Percentiles rank a stretch among this genome's conserved stretches.
phyloP scores from a whole-genome alignment of 305 asterid genomes.

The Solanum aculeatissimum region DNA sequence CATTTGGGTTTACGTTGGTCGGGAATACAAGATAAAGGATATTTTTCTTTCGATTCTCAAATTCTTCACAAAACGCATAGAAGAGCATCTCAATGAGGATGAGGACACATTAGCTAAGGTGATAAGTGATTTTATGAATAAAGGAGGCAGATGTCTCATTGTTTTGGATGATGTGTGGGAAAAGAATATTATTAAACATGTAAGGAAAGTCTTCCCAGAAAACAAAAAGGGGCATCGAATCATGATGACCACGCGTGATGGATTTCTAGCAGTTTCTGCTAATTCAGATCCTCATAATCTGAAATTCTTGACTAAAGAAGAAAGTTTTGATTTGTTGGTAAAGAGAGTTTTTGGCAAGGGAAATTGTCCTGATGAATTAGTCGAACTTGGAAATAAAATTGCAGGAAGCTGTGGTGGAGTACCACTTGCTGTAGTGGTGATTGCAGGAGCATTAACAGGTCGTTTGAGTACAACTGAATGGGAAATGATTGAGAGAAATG shows the following conservation, averaged over 20 bases:
- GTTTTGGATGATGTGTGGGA: constrained; percentile 58
- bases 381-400: neutral
- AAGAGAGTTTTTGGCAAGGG: constrained; percentile 28
- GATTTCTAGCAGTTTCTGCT: constrained; percentile 17
- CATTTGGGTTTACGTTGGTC: constrained; percentile 42
- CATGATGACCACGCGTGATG: constrained; percentile 33
- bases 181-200: constrained; percentile 26
- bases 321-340: constrained; percentile 6
- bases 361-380: neutral
- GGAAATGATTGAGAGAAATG: constrained; percentile 7
- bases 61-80: constrained; percentile 12
- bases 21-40: constrained; percentile 29
- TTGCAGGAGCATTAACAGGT: neutral
- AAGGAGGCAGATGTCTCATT: constrained; percentile 29
- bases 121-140: constrained; percentile 9
- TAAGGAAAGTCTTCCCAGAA: constrained; percentile 34
- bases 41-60: constrained; percentile 29
- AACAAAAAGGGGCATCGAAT: constrained; percentile 35
- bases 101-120: constrained; percentile 19
- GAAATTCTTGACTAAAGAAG: constrained; percentile 10
- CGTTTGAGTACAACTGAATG: neutral
- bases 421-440: neutral
- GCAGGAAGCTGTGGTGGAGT: neutral
- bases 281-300: constrained; percentile 22
- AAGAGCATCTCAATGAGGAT: constrained; percentile 10